Evolutionary conservation across 2,329 filamentous ascomycete species (phyloP), one percentile per base, ranked within the genome.

Genomic region (Stagonosporopsis cucurbitacearum): DNA sequence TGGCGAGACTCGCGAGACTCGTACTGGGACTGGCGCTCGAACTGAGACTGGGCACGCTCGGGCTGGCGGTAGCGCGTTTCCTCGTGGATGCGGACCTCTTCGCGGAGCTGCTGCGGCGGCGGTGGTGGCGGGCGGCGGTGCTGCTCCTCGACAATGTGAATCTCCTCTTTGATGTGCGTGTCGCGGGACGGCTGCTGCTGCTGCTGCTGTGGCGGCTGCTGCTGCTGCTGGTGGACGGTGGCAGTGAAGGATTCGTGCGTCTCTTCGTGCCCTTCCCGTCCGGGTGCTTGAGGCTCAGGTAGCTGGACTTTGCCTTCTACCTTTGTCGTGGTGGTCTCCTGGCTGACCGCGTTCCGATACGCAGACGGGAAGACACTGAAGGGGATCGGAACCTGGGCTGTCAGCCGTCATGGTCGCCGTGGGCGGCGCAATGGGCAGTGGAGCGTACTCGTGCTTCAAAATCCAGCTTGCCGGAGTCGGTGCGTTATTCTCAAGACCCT

Each of bases 361-460:
- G 92, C 91, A 81, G 92, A 96, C 85, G 94, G 94, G 88, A 98
- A 97, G 90, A 97, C 90, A 91, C 92, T 97, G 88, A 97, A 96
- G 84, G 94, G 94, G 83, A 98, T 95, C 70, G 86, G 94, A 67
- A 71, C 69, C 66, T 71, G 63, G 26, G 39, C 33, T 44, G 62
- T 68, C 48, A 68, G 64, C 17, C 37, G 42, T 35, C 28, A 26
- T n/a, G 11, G 13, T 42, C 5, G n/a, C 8, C 4, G 17, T 17
- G 26, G 12, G 19, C 15, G 40, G 19, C 23, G 22, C n/a, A 23
- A 35, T 20, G 33, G 30, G 22, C n/a, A 23, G 32, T 20, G 33
- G 30, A 45, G 43, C 65, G 92, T 82, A 97, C 91, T 82, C 92
- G 91, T 83, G 93, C 92, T 90, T 96, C 93, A 95, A 96, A 97